Base-by-base conservation (phyloP, 2,329 filamentous ascomycete genomes). In the Pyrenophora seminiperda region DNA sequence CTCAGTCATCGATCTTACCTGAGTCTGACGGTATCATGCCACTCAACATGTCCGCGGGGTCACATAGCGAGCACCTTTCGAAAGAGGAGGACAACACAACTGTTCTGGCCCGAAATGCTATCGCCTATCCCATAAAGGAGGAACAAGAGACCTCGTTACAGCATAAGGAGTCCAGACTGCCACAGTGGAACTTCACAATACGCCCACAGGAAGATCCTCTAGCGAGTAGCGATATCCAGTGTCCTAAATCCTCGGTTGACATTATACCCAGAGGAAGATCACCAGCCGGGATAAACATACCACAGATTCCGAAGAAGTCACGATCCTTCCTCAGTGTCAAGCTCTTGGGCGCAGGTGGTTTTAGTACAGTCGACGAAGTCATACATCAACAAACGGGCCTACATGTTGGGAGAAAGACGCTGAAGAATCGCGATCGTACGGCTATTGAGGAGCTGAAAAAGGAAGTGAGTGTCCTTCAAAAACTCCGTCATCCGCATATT, bases 401-500 rank as follows among this genome's bases (percentile, higher is more conserved):
- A 18, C 56, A 64, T 18, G 50, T 73, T 22, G 61, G 63, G 53
- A 63, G 70, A 4, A 73, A 73, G 64, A 73, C 70, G 41, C 67
- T 73, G 29, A 72, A 71, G 62, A 72, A 72, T 48, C 67, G 67
- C 11, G 55, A 67, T 15, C 59, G 50, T 15, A 65, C 64, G 5
- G 69, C 67, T 3, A 50, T 69, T 5, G 62, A 66, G 14, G 70
- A 73, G 32, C 52, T 73, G 7, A 65, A 59, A 52, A 69, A 72
- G 54, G 71, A 73, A 53, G 69, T 73, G 4, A 54, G 58, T 37
- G 59, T 70, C 17, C 63, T 74, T 2, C 67, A 73, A 56, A 72
- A 73, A 47, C 66, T 73, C 19, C 68, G 70, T 41, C 71, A 73
- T 39, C 69, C 71, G 29, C 71, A 73, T 48, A 62, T 73, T n/a